Evolutionary conservation across 169 alveolate genomes (phyloP).

Genomic region (Babesia divergens): DNA sequence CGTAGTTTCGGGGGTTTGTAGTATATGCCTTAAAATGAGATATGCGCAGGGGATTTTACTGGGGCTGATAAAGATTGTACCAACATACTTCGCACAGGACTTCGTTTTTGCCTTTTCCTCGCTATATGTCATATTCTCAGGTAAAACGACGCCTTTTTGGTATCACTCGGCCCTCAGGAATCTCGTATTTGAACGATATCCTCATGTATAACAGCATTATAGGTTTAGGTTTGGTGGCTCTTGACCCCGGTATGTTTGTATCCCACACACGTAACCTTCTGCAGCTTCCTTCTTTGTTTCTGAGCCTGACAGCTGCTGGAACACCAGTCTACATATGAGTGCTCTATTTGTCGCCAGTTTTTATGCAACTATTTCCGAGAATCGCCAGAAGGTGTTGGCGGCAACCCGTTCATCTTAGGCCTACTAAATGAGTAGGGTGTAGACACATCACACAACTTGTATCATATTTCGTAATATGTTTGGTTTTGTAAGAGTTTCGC

Average conservation of each 20-base stretch:
- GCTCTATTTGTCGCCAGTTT: slow-evolving; percentile 19
- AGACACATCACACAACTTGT: not conserved
- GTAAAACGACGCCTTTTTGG: not conserved
- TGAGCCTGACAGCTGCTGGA: not conserved
- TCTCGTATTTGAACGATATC: slow-evolving; percentile 49
- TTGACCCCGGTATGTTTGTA: slow-evolving; percentile 21
- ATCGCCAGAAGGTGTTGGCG: not conserved
- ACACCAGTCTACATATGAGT: not conserved
- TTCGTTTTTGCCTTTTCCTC: slow-evolving; percentile 38
- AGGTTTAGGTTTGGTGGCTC: not conserved
- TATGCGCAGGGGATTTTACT: slow-evolving; percentile 19
- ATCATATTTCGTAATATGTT: not conserved
- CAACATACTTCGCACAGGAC: slow-evolving; percentile 62
- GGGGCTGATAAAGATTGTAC: slow-evolving; percentile 36
- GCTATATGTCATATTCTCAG: slow-evolving; percentile 50
- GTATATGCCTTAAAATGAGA: not conserved
- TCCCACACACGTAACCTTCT: not conserved
- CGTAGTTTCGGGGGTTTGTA: slow-evolving; percentile 30
- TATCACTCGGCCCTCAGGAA: not conserved
- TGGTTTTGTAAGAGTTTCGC: not conserved
- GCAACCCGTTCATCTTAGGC: not conserved
- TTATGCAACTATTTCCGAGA: not conserved
- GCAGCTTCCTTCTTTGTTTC: slow-evolving; percentile 27
- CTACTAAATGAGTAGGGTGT: not conserved
- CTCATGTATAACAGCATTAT: slow-evolving; percentile 20